phyloP scores from a whole-genome alignment of 768 basidiomycete genomes.

The Mycena vitilis region DNA sequence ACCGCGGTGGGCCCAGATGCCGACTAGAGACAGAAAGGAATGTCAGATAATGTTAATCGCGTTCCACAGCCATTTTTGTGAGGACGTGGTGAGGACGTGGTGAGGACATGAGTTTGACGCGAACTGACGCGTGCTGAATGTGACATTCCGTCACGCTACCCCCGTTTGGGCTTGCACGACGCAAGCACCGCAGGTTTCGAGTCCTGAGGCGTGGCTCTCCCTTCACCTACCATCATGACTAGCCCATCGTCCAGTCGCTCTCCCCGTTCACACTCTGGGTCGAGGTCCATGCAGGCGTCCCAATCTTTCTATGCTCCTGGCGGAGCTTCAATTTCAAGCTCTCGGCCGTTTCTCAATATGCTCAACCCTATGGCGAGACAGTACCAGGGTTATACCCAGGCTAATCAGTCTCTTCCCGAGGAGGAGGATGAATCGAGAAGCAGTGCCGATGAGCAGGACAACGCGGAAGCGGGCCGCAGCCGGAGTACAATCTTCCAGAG shows the following conservation, averaged over 20 bases:
- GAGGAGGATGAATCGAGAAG: slow-evolving; percentile 73
- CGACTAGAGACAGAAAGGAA: no score
- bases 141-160: not conserved
- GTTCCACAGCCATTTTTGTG: no score
- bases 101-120: not conserved
- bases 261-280: slow-evolving; percentile 45
- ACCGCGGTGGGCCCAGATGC: slow-evolving; percentile 55
- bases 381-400: slow-evolving; percentile 82
- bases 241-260: slow-evolving; percentile 39
- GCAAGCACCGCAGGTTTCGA: slow-evolving; percentile 12
- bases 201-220: slow-evolving; percentile 18
- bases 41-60: no score
- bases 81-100: no score
- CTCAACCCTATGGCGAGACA: slow-evolving; percentile 82
- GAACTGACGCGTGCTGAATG: not conserved
- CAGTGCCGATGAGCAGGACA: slow-evolving; percentile 60
- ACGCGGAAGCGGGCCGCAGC: slow-evolving; percentile 72
- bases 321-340: slow-evolving; percentile 60
- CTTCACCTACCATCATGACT: slow-evolving; percentile 42
- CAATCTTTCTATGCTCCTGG: slow-evolving; percentile 50
- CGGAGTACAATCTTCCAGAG: slow-evolving; percentile 54
- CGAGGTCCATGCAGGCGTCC: slow-evolving; percentile 50
- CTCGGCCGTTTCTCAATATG: slow-evolving; percentile 84
- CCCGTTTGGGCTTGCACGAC: slow-evolving; percentile 23
- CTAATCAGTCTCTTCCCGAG: slow-evolving; percentile 76